A percentile compares a stretch with the other conserved stretches of the same genome.
These are phyloP conservation scores for Metschnikowia cerradonensis DNA, from an alignment of 805 yeast species.

Conservation along the genomic window DNA sequence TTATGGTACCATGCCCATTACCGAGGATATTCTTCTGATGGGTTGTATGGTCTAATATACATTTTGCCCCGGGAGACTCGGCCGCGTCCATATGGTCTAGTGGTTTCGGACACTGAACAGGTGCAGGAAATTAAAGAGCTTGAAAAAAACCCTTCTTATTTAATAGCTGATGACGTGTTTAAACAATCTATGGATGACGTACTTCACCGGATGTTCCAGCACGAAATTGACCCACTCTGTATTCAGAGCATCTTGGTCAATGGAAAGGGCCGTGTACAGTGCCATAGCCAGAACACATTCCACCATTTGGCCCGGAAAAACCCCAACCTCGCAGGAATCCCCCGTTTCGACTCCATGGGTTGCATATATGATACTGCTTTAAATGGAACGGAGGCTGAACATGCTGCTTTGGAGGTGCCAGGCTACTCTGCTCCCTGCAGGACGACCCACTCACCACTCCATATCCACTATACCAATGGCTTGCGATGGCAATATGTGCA, in stretches of 20 bases:
- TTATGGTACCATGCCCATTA: slow-evolving; percentile 56
- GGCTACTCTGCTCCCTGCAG: slow-evolving; percentile 23
- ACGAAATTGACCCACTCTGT: slow-evolving; percentile 33
- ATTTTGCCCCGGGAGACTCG: slow-evolving; percentile 31
- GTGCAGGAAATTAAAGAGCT: slow-evolving; percentile 24
- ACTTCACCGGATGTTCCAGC: slow-evolving; percentile 29
- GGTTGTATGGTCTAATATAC: slow-evolving; percentile 45
- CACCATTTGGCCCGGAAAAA: slow-evolving; percentile 15
- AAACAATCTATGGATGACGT: slow-evolving; percentile 31
- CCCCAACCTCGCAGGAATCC: slow-evolving; percentile 8
- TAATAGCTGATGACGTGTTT: slow-evolving; percentile 41
- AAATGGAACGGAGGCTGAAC: slow-evolving; percentile 16
- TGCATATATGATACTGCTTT: slow-evolving; percentile 18
- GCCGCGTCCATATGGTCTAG: slow-evolving; percentile 30
- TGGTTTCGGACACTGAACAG: slow-evolving; percentile 21
- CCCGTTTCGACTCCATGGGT: slow-evolving; percentile 20
- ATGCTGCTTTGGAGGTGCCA: slow-evolving; percentile 20
- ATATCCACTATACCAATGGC: slow-evolving; percentile 20
- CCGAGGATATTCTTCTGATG: slow-evolving; percentile 45
- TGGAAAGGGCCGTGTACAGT: slow-evolving; percentile 27
- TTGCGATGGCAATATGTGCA: slow-evolving; percentile 24
- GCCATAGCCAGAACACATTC: slow-evolving; percentile 16
- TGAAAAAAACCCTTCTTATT: slow-evolving; percentile 21
- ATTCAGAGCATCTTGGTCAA: slow-evolving; percentile 27
- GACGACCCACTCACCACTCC: slow-evolving; percentile 18